phyloP scores from a whole-genome alignment of 169 alveolate species.

The Plasmodium ovale region DNA sequence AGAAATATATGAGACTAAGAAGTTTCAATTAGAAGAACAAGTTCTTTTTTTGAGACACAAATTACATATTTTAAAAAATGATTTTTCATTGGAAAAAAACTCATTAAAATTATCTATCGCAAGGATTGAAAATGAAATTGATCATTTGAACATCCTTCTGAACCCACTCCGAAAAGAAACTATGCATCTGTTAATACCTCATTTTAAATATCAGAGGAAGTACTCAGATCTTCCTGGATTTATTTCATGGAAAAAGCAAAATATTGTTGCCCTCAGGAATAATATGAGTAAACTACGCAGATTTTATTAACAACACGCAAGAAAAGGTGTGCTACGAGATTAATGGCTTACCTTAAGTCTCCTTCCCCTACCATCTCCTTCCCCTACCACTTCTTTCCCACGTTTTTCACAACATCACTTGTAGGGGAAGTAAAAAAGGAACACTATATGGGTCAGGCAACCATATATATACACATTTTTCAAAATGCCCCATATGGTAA shows the following conservation, averaged over 20 bases:
- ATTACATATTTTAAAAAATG: conserved; percentile 72
- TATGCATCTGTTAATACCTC: conserved; percentile 83
- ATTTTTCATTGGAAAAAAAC: conserved; percentile 79
- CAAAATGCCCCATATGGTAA: too few relatives aligned
- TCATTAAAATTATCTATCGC: conserved; percentile 78
- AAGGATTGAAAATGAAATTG: conserved; percentile 79
- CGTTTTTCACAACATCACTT: too few relatives aligned
- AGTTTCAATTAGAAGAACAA: conserved; percentile 85
- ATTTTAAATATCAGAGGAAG: conserved; percentile 84
- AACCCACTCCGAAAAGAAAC: conserved; percentile 86
- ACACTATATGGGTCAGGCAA: too few relatives aligned
- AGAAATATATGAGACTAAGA: conserved; percentile 86
- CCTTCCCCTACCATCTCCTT: too few relatives aligned
- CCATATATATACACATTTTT: too few relatives aligned
- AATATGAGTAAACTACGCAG: conserved; percentile 76
- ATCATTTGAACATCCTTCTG: conserved; percentile 78
- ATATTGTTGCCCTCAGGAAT: conserved; percentile 82
- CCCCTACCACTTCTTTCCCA: too few relatives aligned
- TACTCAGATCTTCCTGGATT: conserved; percentile 87
- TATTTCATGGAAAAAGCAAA: conserved; percentile 86
- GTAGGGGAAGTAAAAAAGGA: too few relatives aligned
- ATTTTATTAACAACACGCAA: conserved; percentile 65
- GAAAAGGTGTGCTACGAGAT: too few relatives aligned
- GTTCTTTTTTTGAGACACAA: conserved; percentile 34
- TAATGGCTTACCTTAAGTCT: too few relatives aligned